Percentiles rank a stretch among this genome's conserved stretches.
Evolutionary conservation across 1,284 basidiomycete species (phyloP).

Genomic region (Cutaneotrichosporon arboriforme): DNA sequence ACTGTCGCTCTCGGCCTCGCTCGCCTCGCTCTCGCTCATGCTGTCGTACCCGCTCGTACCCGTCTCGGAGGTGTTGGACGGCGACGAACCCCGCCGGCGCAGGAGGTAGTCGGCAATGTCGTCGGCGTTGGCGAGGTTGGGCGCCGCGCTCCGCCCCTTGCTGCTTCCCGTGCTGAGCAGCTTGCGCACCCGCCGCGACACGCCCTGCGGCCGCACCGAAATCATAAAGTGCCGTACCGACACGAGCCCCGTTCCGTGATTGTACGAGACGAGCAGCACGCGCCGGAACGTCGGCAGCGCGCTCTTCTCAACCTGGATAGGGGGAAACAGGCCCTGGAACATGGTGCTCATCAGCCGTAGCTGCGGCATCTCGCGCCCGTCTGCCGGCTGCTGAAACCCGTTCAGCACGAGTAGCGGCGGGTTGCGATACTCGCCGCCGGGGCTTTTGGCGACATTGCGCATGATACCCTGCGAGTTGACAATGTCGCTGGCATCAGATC

Average conservation of each 20-base stretch:
- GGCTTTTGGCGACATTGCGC: slow-evolving; percentile 45
- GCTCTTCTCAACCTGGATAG: slow-evolving; percentile 59
- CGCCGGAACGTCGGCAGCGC: slow-evolving; percentile 79
- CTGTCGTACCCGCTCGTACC: slow-evolving; percentile 66
- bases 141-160: slow-evolving; percentile 40
- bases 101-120: slow-evolving; percentile 96
- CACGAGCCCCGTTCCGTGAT: slow-evolving; percentile 75
- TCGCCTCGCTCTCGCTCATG: slow-evolving; percentile 55
- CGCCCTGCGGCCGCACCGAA: slow-evolving; percentile 88
- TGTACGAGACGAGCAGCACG: slow-evolving; percentile 90
- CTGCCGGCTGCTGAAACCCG: slow-evolving; percentile 50
- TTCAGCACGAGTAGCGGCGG: slow-evolving; percentile 51
- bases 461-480: slow-evolving; percentile 16
- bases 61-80: slow-evolving; percentile 51
- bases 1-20: slow-evolving; percentile 74
- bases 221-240: slow-evolving; percentile 95
- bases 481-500: no score
- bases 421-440: slow-evolving; percentile 46
- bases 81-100: slow-evolving; percentile 50
- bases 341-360: slow-evolving; percentile 52
- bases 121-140: slow-evolving; percentile 76
- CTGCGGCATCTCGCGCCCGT: slow-evolving; percentile 47
- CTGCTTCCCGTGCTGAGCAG: slow-evolving; percentile 56
- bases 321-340: slow-evolving; percentile 54
- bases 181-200: slow-evolving; percentile 85